Base-by-base conservation (phyloP, 352 stramenopile species). In the Phytophthora idaei region DNA sequence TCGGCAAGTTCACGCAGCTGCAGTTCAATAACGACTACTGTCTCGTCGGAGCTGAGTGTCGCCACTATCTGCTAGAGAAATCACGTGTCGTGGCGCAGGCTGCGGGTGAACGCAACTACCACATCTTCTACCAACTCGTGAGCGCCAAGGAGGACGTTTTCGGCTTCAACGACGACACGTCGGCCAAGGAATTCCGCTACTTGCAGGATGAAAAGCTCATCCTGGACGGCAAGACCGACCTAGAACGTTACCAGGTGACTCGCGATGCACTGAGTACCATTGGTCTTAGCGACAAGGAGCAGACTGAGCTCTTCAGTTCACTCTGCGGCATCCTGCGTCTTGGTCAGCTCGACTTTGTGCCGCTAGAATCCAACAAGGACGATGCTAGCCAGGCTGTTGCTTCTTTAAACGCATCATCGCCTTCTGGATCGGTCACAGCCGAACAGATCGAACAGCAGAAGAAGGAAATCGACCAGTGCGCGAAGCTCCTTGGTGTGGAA, bases 121-220 rank as follows among this genome's bases (percentile, higher is more conserved):
- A 99, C 77, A 97, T 99, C 25, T 99, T 99, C 73, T 99, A 99
- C 80, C 91, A 98, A 70, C 78, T 98, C 9, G 75, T 91, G 28
- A 91, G 78, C 15, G 87, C 85, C 3, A 77, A 83, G 9, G 84
- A 93, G 49, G 50, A 71, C 3, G 64, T 62, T 27, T 95, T 88
- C 36, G 74, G 76, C 32, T 92, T 94, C 60, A 48, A 55, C 0
- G 52, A 75, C 1, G 55, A 61, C 10, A 76, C 82, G n/a, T 86
- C 74, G 4, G 56, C 84, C 4, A 60, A 65, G 8, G 78, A 90
- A 31, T 94, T 92, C 32, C 81, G 84, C 2, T 96, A 94, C 45
- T 59, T 96, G 49, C 81, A 90, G 61, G 79, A 93, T 32, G 85
- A 93, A 58, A 57, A 77, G 31, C 78, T 94, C 48, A 70, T 82